A percentile compares a stretch with the other conserved stretches of the same genome.
Evolutionary conservation across 139 green algal genomes (phyloP).

Genomic region (Volvox reticuliferus): DNA sequence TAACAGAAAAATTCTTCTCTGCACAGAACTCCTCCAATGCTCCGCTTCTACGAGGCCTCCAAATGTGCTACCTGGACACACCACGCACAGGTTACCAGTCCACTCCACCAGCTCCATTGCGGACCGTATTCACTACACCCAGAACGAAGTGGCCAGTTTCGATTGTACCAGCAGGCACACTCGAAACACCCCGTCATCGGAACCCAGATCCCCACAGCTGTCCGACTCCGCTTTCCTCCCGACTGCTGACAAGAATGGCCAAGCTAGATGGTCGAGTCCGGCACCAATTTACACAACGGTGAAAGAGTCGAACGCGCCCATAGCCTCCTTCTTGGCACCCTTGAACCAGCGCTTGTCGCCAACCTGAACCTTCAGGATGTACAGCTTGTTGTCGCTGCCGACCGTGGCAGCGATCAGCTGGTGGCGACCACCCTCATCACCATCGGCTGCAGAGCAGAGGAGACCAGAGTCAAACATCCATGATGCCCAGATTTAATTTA

Average conservation of each 20-base stretch:
- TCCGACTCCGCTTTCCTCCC: too few relatives aligned
- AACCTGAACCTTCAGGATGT: conserved; percentile 88
- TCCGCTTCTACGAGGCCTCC: not conserved
- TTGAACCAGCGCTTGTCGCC: conserved; percentile 99
- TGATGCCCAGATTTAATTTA: too few relatives aligned
- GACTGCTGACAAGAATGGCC: too few relatives aligned
- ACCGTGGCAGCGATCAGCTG: conserved; percentile 94
- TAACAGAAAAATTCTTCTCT: conserved; percentile 1
- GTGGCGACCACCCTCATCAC: conserved; percentile 97
- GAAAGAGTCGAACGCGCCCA: conserved; percentile 83
- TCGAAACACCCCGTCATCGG: too few relatives aligned
- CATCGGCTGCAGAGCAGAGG: conserved; percentile 78
- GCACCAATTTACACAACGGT: conserved; percentile 76
- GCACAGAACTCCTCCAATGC: not conserved
- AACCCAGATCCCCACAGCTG: too few relatives aligned
- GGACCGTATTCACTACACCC: too few relatives aligned
- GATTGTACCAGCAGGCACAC: too few relatives aligned
- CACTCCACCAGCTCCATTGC: too few relatives aligned
- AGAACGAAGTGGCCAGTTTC: too few relatives aligned
- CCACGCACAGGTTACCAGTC: too few relatives aligned
- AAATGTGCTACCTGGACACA: too few relatives aligned
- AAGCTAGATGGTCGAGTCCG: not conserved
- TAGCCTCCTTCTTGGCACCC: conserved; percentile 81
- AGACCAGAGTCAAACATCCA: too few relatives aligned
- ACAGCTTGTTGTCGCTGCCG: conserved; percentile 86